Percentiles rank a stretch among this genome's conserved stretches.
phyloP scores from a whole-genome alignment of 2,329 filamentous ascomycete genomes.

The Aspergillus sp. region DNA sequence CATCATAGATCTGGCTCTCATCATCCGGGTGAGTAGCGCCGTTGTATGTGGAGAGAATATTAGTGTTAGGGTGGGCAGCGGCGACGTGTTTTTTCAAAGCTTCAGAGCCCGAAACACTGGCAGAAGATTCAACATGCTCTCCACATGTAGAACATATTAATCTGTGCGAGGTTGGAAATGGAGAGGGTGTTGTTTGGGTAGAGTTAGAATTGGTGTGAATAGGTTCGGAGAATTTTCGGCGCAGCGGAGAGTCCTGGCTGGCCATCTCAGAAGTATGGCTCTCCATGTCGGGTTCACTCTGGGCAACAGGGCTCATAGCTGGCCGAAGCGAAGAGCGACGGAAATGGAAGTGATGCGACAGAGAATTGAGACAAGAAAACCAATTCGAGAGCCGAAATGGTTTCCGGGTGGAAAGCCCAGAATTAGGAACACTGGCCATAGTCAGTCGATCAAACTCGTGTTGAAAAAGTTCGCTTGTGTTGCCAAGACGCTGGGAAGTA shows the following conservation, averaged over 20 bases:
- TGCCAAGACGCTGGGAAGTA: constrained; percentile 30
- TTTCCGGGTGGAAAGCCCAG: constrained; percentile 4
- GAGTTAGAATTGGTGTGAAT: constrained; percentile 34
- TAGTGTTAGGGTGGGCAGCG: constrained; percentile 33
- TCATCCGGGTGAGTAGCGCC: constrained; percentile 23
- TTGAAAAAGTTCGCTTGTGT: constrained; percentile 34
- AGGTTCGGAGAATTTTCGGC: constrained; percentile 42
- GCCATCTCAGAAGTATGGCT: constrained; percentile 38
- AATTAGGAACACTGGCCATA: constrained; percentile 24
- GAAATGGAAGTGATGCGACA: constrained; percentile 4
- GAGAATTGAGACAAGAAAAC: constrained; percentile 1
- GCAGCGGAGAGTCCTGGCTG: constrained; percentile 37
- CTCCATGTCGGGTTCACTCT: constrained; percentile 35
- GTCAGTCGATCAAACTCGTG: constrained; percentile 25
- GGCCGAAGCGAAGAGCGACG: constrained; percentile 3
- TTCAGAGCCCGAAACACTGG: constrained; percentile 23
- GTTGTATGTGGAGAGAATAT: constrained; percentile 26
- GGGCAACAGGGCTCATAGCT: constrained; percentile 34
- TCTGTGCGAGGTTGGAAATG: constrained; percentile 25
- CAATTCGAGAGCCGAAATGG: not conserved
- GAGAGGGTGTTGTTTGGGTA: constrained; percentile 35
- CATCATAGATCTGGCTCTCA: constrained; percentile 17
- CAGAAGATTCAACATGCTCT: constrained; percentile 30
- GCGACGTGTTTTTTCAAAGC: constrained; percentile 35
- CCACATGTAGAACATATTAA: constrained; percentile 40